These are phyloP conservation scores for Fistulifera pelliculosa DNA, from an alignment of 108 stramenopile genomes.

Conservation along the genomic window DNA sequence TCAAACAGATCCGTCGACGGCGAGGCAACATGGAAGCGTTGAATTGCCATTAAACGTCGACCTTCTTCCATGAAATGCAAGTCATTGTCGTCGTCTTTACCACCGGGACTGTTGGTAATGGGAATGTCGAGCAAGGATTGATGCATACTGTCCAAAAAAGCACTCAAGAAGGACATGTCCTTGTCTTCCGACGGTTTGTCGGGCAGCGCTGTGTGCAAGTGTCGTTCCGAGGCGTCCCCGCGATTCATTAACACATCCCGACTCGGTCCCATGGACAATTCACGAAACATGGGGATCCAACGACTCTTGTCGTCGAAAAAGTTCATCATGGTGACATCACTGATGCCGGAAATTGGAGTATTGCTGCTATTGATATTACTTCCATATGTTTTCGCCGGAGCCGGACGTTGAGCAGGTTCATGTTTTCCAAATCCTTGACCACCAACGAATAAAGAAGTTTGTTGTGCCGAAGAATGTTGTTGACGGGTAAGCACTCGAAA, in stretches of 20 bases:
- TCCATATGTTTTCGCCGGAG: slow-evolving; percentile 22
- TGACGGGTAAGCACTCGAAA: too few species aligned
- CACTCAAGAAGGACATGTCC: slow-evolving; percentile 16
- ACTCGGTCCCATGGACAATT: slow-evolving; percentile 7
- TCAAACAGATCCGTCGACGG: slow-evolving; percentile 30
- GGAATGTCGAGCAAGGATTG: slow-evolving; percentile 50
- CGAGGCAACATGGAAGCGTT: slow-evolving; percentile 54
- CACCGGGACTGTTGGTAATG: slow-evolving; percentile 30
- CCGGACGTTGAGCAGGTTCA: background rate
- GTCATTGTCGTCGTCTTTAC: slow-evolving; percentile 48
- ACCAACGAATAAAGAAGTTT: too few species aligned
- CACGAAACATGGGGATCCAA: slow-evolving; percentile 34
- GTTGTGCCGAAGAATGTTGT: too few species aligned
- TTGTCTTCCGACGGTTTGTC: slow-evolving; percentile 13
- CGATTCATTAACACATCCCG: slow-evolving; percentile 6
- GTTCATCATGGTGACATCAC: slow-evolving; percentile 33
- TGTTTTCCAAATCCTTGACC: slow-evolving; percentile 11
- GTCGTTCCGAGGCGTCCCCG: slow-evolving; percentile 15
- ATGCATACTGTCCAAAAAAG: slow-evolving; percentile 58
- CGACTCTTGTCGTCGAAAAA: slow-evolving; percentile 35
- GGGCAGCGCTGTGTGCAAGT: slow-evolving; percentile 12
- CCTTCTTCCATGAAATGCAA: slow-evolving; percentile 76
- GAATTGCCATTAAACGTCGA: slow-evolving; percentile 45
- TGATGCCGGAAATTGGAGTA: slow-evolving; percentile 18
- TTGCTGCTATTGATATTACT: slow-evolving; percentile 1